phyloP scores from a whole-genome alignment of 106 monocot genomes.

The Dactylorhiza incarnata region DNA sequence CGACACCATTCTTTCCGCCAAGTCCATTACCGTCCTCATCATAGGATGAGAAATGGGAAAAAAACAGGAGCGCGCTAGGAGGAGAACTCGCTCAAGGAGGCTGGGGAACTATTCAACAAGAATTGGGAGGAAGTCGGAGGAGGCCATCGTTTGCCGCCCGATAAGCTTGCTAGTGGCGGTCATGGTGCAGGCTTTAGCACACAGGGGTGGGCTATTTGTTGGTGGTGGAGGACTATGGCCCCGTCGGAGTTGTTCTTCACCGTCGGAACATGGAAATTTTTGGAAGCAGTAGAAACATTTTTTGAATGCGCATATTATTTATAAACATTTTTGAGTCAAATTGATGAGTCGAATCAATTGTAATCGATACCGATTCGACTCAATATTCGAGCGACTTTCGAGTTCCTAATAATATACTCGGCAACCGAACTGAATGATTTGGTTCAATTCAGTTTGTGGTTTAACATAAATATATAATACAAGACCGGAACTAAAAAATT shows the following conservation, averaged over 20 bases:
- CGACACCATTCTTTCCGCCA: constrained; percentile 9
- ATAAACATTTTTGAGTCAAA: no score
- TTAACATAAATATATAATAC: no score
- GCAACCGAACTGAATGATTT: no score
- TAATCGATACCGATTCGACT: no score
- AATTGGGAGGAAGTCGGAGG: constrained; percentile 43
- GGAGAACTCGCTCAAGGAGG: constrained; percentile 14
- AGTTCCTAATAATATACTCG: no score
- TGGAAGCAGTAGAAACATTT: no score
- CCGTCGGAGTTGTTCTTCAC: constrained; percentile 35
- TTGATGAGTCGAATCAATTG: no score
- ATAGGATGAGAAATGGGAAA: constrained; percentile 17
- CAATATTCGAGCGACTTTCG: no score
- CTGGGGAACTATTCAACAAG: constrained; percentile 34
- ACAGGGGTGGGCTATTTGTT: constrained; percentile 63
- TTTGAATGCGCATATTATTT: no score
- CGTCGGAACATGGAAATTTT: no score
- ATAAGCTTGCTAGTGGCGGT: constrained; percentile 74
- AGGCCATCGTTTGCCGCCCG: constrained; percentile 50
- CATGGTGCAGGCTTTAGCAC: constrained; percentile 70
- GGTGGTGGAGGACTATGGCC: constrained; percentile 49
- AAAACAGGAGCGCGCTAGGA: neutral
- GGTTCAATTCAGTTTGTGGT: no score
- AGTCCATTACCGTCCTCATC: constrained; percentile 30
- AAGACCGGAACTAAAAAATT: no score